A percentile compares a stretch with the other conserved stretches of the same genome.
phyloP scores from a whole-genome alignment of 306 rosid genomes.

The Sophora flavescens region DNA sequence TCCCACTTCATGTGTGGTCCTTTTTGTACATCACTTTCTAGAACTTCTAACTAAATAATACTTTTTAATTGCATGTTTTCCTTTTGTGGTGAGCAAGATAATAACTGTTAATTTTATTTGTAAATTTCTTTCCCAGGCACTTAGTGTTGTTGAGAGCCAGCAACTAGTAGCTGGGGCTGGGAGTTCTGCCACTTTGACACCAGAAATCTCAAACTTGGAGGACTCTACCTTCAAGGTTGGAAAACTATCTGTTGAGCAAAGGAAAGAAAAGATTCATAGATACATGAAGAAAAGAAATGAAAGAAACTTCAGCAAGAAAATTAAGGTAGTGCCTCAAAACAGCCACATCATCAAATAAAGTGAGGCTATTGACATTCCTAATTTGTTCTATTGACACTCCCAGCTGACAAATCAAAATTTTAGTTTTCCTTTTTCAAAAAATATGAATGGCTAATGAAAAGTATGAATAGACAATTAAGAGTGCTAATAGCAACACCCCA shows the following conservation, averaged over 20 bases:
- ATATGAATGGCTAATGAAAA: background rate
- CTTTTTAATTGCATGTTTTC: slow-evolving; percentile 10
- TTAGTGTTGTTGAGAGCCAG: slow-evolving; percentile 67
- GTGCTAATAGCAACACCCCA: background rate
- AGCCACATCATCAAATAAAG: slow-evolving; percentile 9
- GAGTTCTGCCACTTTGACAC: slow-evolving; percentile 63
- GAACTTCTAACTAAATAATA: slow-evolving; percentile 20
- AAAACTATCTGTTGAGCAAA: slow-evolving; percentile 87
- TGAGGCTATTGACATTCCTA: background rate
- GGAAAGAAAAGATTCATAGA: slow-evolving; percentile 94
- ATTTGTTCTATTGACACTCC: background rate
- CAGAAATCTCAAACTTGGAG: slow-evolving; percentile 82
- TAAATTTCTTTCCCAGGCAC: slow-evolving; percentile 53
- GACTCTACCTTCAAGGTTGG: slow-evolving; percentile 89
- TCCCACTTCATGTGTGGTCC: slow-evolving; percentile 11
- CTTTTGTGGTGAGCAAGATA: background rate
- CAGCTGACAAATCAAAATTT: too few species aligned
- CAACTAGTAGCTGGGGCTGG: slow-evolving; percentile 72
- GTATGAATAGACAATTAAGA: background rate
- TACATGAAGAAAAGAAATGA: slow-evolving; percentile 98
- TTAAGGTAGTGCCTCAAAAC: slow-evolving; percentile 65
- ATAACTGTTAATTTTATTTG: slow-evolving; percentile 2
- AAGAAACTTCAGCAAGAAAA: slow-evolving; percentile 97
- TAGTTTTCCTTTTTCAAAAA: too few species aligned
- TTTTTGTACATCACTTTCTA: slow-evolving; percentile 27